Evolutionary conservation across 768 basidiomycete genomes (phyloP).

Genomic region (Agaricus blazei): DNA sequence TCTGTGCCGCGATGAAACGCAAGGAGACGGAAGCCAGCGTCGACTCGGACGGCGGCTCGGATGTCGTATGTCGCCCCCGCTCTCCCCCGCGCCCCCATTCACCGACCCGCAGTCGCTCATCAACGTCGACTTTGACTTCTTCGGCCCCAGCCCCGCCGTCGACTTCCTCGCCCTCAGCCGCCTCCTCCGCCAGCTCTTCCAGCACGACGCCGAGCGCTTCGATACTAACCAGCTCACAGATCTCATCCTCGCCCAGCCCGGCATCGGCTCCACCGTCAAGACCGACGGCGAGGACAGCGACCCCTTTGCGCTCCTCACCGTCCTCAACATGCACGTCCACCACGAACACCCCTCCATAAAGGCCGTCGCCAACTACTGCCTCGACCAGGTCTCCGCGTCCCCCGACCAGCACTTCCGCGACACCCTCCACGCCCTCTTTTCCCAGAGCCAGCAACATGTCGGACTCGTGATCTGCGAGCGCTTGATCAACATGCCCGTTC

Average conservation of each 20-base stretch:
- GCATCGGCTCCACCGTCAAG: constrained; percentile 86
- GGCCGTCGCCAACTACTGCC: constrained; percentile 64
- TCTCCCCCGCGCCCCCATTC: constrained; percentile 9
- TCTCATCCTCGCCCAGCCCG: constrained; percentile 67
- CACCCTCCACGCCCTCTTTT: constrained; percentile 50
- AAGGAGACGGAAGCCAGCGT: constrained; percentile 40
- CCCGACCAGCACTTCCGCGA: constrained; percentile 44
- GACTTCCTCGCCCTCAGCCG: constrained; percentile 88
- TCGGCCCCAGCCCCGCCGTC: constrained; percentile 72
- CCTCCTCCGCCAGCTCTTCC: constrained; percentile 63
- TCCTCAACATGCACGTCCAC: constrained; percentile 72
- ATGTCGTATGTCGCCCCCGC: constrained; percentile 17
- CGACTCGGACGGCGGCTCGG: constrained; percentile 35
- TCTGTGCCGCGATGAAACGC: constrained; percentile 30
- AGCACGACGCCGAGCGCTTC: constrained; percentile 68
- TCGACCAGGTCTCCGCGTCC: constrained; percentile 50
- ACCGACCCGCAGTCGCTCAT: constrained; percentile 47
- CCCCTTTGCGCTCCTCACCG: constrained; percentile 84
- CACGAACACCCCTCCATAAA: constrained; percentile 65
- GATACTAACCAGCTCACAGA: constrained; percentile 73
- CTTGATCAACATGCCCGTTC: constrained; percentile 93
- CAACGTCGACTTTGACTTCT: constrained; percentile 93
- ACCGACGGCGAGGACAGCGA: constrained; percentile 88
- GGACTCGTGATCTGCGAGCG: constrained; percentile 86
- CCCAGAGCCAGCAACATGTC: constrained; percentile 49